These are phyloP conservation scores for Daedaleopsis nitida DNA, from an alignment of 768 basidiomycete species.

Conservation along the genomic window DNA sequence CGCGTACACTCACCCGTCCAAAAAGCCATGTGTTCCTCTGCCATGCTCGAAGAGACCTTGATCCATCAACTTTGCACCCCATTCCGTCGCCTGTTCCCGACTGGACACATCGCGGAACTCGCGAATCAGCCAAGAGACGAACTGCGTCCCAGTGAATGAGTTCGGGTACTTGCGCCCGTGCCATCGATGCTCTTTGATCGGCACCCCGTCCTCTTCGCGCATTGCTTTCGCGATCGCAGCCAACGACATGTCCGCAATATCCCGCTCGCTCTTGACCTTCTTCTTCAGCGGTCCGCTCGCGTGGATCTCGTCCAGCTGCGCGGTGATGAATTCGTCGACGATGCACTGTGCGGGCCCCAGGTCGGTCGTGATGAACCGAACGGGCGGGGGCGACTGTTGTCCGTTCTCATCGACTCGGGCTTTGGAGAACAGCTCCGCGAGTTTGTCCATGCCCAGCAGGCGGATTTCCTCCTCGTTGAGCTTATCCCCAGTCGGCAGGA, in stretches of 20 bases:
- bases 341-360: conserved; percentile 80
- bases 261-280: conserved; percentile 78
- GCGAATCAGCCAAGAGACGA: conserved; percentile 90
- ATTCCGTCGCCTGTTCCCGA: conserved; percentile 76
- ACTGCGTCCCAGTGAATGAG: conserved; percentile 86
- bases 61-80: conserved; percentile 74
- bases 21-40: conserved; percentile 73
- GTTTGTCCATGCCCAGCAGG: conserved; percentile 86
- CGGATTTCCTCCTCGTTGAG: conserved; percentile 87
- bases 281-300: conserved; percentile 72
- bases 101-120: conserved; percentile 89
- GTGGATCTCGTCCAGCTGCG: conserved; percentile 80
- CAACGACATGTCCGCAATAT: conserved; percentile 67
- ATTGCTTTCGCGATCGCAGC: conserved; percentile 76
- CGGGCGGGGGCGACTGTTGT: conserved; percentile 49
- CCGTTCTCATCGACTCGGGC: conserved; percentile 65
- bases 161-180: conserved; percentile 72
- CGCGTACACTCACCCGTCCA: conserved; percentile 69
- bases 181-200: conserved; percentile 86
- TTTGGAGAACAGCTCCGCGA: conserved; percentile 86
- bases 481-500: conserved; percentile 68
- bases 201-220: conserved; percentile 81
- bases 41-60: conserved; percentile 89
- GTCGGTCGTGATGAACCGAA: conserved; percentile 83
- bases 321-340: conserved; percentile 75